Evolutionary conservation across 352 stramenopile genomes (phyloP), one percentile per base, ranked within the genome.

Genomic region (Pythium dissimile): DNA sequence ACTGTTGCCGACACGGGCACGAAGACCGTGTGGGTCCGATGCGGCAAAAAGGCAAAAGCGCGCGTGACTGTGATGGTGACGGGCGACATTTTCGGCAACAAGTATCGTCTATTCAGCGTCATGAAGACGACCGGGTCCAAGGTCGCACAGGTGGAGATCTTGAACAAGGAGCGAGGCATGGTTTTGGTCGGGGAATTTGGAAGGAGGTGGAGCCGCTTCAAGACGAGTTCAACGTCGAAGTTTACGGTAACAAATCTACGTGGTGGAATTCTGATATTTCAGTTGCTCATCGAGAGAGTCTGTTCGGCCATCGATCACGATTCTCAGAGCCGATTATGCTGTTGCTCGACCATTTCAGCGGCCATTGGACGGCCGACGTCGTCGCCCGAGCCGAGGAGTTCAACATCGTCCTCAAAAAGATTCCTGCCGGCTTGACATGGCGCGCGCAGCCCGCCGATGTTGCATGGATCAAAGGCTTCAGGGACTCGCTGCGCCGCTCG

Each of bases 1-100:
- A 73, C 65, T 6, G 39, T 72, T 9, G 20, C 55, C 0, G 13
- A 35, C 1, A 59, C 23, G 11, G 58, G 59, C 16, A 31, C 46
- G 1, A 59, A 57, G n/a, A 79, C 57, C 2, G 42, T 67, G 27
- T 76, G 67, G 71, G 46, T 71, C 0, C 47, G 51, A 6, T 64
- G 57, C 18, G 34, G 41, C 12, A 65, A 58, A 11, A 61, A 45
- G n/a, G 58, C 67, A 23, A 69, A 69, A 24, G 21, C 69, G n/a
- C 52, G 62, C 11, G 50, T 57, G 26, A 68, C 57, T 37, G 31
- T 37, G n/a, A 73, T 67, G 66, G 44, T 67, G 1, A 43, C 65
- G 11, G 55, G 51, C 15, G 46, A 66, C 30, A 50, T 30, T 11
- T 23, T 48, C 18, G 56, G 54, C n/a, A 50, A 52, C 9, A 71